Evolutionary conservation across 768 basidiomycete genomes (phyloP), one percentile per base, ranked within the genome.

Genomic region (Suillus clintonianus): DNA sequence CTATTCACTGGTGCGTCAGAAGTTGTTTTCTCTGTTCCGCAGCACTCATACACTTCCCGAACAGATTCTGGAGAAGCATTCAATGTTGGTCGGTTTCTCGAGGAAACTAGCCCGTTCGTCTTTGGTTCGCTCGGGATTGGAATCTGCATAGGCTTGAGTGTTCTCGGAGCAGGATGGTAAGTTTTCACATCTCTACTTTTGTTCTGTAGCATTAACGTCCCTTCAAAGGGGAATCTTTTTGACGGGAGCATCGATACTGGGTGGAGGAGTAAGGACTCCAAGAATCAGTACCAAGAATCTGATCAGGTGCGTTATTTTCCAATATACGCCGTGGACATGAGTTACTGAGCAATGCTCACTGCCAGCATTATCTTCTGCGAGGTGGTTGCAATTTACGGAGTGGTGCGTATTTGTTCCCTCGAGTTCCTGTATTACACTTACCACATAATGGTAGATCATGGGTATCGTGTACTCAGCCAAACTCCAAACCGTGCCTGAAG

Each of bases 331-430:
- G 34, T 59, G 36, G 34, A 41, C 54, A 15, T 24, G 27, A 24
- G 15, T 27, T n/a, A n/a, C 41, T 48, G 9, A 59, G 37, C 8
- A 27, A 48, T 30, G 51, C 37, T 42, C 19, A 47, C 19, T 15
- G 19, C 9, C 8, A 98, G 97, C 69, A 95, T 99, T 81, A 98
- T 99, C 72, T 98, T 99, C 83, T 98, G 97, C 77, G 97, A 99
- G 81, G 97, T 98, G 72, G 96, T 99, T 34, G 97, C 97, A 63
- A 99, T 99, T 72, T 99, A 99, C 79, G 97, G 92, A 62, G 93
- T 94, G 59, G 94, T 95, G 78, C 64, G 91, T 83, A 19, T 5
- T 53, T 11, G 13, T 11, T 36, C 34, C 17, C 53, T 34, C 13
- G 14, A 13, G 14, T 32, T 34, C 15, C 4, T 24, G 42, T 32